Conservation (phyloP, 2,329 filamentous ascomycete genomes). For the Sclerotinia sclerotiorum region DNA sequence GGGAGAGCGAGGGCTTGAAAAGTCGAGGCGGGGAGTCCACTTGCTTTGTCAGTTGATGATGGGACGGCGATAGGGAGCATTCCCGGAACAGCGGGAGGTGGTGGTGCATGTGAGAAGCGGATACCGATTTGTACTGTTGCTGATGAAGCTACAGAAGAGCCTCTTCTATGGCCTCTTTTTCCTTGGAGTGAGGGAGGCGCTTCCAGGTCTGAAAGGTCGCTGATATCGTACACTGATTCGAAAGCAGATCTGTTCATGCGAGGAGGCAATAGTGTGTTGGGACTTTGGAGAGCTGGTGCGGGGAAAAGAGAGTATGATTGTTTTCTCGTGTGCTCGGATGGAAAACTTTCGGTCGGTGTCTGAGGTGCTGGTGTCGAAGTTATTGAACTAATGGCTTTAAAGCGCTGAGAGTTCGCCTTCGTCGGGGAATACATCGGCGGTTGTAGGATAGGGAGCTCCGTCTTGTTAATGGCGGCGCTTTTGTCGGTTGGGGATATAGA, state of each 20-base stretch:
- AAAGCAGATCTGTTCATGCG: slow-evolving; percentile 16
- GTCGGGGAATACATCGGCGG: slow-evolving; percentile 24
- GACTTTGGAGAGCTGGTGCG: slow-evolving; percentile 23
- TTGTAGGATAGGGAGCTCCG: slow-evolving; percentile 28
- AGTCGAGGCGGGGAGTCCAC: background rate
- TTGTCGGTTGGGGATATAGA: slow-evolving; percentile 34
- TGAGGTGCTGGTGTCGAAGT: background rate
- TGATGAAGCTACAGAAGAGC: slow-evolving; percentile 63
- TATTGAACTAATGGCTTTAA: slow-evolving; percentile 22
- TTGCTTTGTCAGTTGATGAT: slow-evolving; percentile 42
- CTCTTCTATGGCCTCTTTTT: slow-evolving; percentile 44
- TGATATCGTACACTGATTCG: slow-evolving; percentile 38
- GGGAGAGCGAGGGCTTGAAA: background rate
- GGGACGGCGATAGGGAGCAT: slow-evolving; percentile 35
- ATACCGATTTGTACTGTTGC: slow-evolving; percentile 72
- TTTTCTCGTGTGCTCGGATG: slow-evolving; percentile 29
- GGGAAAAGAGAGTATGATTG: slow-evolving; percentile 40
- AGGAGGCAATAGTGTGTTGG: background rate
- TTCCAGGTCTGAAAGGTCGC: slow-evolving; percentile 27
- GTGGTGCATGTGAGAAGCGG: slow-evolving; percentile 56
- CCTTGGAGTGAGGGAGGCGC: slow-evolving; percentile 33
- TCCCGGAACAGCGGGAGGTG: slow-evolving; percentile 24
- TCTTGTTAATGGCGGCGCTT: slow-evolving; percentile 30
- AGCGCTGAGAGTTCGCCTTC: slow-evolving; percentile 20
- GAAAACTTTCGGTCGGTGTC: background rate